These are phyloP conservation scores for Geosmithia flava DNA, from an alignment of 2,329 filamentous ascomycete genomes.

Conservation along the genomic window DNA sequence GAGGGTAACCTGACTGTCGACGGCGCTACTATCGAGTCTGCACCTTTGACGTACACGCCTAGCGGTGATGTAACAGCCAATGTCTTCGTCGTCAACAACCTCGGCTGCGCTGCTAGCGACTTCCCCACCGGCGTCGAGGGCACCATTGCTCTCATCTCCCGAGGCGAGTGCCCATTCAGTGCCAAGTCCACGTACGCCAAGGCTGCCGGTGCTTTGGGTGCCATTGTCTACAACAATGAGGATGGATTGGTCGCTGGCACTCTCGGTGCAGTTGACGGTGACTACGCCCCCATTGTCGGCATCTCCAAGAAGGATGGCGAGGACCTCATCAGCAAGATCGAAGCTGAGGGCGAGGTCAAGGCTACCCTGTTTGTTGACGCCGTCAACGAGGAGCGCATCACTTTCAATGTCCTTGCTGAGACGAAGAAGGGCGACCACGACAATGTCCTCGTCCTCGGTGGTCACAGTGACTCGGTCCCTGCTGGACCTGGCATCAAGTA, in stretches of 20 bases:
- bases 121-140: constrained; percentile 39
- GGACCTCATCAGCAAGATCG: constrained; percentile 15
- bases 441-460: constrained; percentile 34
- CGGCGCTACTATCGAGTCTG: constrained; percentile 12
- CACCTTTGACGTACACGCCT: constrained; percentile 36
- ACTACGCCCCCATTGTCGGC: constrained; percentile 38
- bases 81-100: constrained; percentile 32
- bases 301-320: constrained; percentile 34
- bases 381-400: constrained; percentile 31
- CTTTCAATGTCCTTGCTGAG: constrained; percentile 38
- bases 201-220: constrained; percentile 41
- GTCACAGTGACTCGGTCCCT: constrained; percentile 33
- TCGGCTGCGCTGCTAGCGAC: constrained; percentile 41
- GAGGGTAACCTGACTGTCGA: constrained; percentile 15
- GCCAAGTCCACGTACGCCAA: constrained; percentile 44
- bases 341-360: constrained; percentile 16
- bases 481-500: constrained; percentile 45
- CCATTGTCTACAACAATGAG: constrained; percentile 52
- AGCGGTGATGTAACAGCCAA: constrained; percentile 25
- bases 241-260: constrained; percentile 38
- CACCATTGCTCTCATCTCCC: constrained; percentile 45
- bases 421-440: constrained; percentile 33
- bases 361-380: constrained; percentile 29
- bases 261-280: constrained; percentile 31
- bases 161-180: constrained; percentile 47